phyloP scores from a whole-genome alignment of 257 asterid genomes.

The Solanum corneliomulleri region DNA sequence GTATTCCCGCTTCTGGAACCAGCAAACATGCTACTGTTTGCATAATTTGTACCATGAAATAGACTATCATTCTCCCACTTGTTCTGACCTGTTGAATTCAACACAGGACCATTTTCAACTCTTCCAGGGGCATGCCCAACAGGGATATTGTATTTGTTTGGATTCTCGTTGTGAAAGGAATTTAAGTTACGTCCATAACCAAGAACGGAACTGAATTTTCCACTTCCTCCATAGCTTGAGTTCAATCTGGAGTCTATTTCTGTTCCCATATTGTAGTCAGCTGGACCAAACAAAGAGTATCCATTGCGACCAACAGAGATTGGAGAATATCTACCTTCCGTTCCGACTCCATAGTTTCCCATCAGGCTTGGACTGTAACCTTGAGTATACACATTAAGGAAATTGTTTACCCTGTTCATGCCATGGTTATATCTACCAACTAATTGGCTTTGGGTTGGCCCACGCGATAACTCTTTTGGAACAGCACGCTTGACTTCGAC shows the following conservation, averaged over 20 bases:
- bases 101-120: constrained; percentile 36
- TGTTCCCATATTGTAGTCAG: constrained; percentile 32
- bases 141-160: constrained; percentile 35
- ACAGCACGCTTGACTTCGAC: constrained; percentile 85
- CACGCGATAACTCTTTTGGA: constrained; percentile 70
- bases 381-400: constrained; percentile 36
- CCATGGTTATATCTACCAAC: constrained; percentile 38
- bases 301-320: constrained; percentile 44
- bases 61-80: constrained; percentile 40
- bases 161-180: constrained; percentile 35
- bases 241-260: constrained; percentile 36
- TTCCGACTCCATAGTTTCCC: constrained; percentile 41
- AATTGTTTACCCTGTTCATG: constrained; percentile 32
- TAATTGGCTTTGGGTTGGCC: constrained; percentile 45
- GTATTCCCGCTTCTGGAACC: constrained; percentile 34
- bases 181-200: constrained; percentile 43
- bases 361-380: constrained; percentile 35
- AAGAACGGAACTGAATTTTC: constrained; percentile 27
- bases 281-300: constrained; percentile 46
- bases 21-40: constrained; percentile 19
- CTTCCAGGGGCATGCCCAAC: constrained; percentile 28
- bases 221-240: constrained; percentile 33
- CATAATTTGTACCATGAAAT: constrained; percentile 22
- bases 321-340: constrained; percentile 57
- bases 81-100: constrained; percentile 26